Evolutionary conservation across 2,329 filamentous ascomycete species (phyloP).

Genomic region (Fusarium vanettenii): DNA sequence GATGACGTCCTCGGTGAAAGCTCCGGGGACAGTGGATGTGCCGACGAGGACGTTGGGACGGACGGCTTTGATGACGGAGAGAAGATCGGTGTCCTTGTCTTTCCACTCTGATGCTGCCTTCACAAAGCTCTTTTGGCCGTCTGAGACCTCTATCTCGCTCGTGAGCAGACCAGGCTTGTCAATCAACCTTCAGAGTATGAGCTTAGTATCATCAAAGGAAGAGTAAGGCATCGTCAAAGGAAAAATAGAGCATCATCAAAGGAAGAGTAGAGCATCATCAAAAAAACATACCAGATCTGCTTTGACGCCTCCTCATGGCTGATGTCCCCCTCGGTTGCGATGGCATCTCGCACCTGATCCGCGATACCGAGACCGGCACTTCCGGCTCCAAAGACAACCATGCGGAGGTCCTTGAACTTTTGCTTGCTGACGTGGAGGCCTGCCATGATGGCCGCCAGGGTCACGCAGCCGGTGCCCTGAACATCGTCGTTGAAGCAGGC

Average conservation of each 20-base stretch:
- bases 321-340: conserved; percentile 74
- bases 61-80: conserved; percentile 75
- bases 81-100: conserved; percentile 66
- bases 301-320: conserved; percentile 78
- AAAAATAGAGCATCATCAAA: neutral
- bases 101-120: conserved; percentile 74
- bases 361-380: conserved; percentile 88
- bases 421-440: conserved; percentile 76
- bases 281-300: conserved; percentile 75
- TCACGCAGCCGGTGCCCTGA: conserved; percentile 89
- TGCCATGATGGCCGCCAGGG: conserved; percentile 83
- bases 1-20: conserved; percentile 81
- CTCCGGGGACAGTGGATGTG: conserved; percentile 80
- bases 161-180: conserved; percentile 85
- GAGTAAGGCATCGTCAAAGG: too few relatives aligned
- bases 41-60: conserved; percentile 87
- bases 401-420: conserved; percentile 74
- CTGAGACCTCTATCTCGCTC: conserved; percentile 70
- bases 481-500: conserved; percentile 94
- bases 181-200: conserved; percentile 69
- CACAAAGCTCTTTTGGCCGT: conserved; percentile 75
- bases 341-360: conserved; percentile 84
- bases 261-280: too few relatives aligned
- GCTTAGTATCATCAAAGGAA: neutral
- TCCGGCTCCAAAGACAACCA: conserved; percentile 84